Evolutionary conservation across 495 filamentous ascomycete genomes (phyloP).

Genomic region (Patellaria atrata): DNA sequence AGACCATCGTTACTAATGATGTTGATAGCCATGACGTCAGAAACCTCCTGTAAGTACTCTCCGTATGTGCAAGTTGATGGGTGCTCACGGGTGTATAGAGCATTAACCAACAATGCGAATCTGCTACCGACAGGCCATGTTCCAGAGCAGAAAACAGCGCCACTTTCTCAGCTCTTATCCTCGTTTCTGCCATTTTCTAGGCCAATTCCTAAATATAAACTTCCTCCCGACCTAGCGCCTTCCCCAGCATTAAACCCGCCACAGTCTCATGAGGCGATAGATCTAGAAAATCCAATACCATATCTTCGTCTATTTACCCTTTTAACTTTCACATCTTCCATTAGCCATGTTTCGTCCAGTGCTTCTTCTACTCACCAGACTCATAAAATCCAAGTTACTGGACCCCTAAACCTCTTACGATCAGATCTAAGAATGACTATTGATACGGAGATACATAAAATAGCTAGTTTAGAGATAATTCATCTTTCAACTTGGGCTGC

Average conservation of each 20-base stretch:
- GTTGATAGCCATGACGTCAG: too few relatives aligned
- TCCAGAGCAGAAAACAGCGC: constrained; percentile 4
- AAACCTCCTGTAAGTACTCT: too few relatives aligned
- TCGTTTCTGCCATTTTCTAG: constrained; percentile 19
- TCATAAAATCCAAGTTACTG: constrained; percentile 17
- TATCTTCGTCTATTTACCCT: constrained; percentile 44
- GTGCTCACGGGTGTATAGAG: too few relatives aligned
- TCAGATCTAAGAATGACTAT: constrained; percentile 12
- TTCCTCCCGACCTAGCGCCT: not conserved
- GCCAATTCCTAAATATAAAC: too few relatives aligned
- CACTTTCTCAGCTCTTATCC: constrained; percentile 14
- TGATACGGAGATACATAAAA: constrained; percentile 11
- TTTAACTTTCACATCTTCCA: constrained; percentile 35
- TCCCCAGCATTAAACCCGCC: constrained; percentile 2
- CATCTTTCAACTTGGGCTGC: constrained; percentile 28
- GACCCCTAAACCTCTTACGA: constrained; percentile 18
- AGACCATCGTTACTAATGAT: too few relatives aligned
- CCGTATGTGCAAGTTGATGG: too few relatives aligned
- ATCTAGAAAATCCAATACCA: constrained; percentile 40
- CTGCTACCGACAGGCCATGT: too few relatives aligned
- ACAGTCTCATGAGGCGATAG: constrained; percentile 38
- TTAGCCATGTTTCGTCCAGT: constrained; percentile 16
- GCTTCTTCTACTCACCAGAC: constrained; percentile 7
- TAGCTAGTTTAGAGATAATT: constrained; percentile 16
- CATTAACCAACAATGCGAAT: too few relatives aligned